These are phyloP conservation scores for Cucurbita pepo DNA, from an alignment of 306 rosid species.

Conservation along the genomic window DNA sequence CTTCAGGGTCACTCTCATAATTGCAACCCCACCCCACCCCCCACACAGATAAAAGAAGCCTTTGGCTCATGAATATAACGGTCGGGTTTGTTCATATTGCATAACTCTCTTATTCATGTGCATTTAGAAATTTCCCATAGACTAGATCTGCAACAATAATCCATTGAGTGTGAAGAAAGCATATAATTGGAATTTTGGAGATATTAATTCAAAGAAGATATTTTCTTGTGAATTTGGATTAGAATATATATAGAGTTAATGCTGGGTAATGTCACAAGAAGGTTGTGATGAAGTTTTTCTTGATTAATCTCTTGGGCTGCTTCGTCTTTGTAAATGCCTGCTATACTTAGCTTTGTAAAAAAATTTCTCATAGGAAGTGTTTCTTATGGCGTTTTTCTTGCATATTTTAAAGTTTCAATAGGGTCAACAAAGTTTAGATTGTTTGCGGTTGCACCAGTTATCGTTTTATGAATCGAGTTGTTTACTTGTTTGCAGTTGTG, in stretches of 20 bases:
- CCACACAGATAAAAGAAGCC: background rate
- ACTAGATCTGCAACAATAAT: background rate
- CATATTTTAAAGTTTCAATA: background rate
- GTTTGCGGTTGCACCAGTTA: background rate
- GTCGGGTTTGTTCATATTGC: background rate
- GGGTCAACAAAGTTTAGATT: background rate
- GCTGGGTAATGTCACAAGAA: background rate
- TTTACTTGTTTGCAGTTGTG: slow-evolving; percentile 24
- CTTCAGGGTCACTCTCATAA: background rate
- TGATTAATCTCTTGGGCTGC: background rate
- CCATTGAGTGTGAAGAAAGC: background rate
- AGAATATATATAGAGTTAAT: background rate
- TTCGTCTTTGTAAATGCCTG: background rate
- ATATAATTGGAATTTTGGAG: background rate
- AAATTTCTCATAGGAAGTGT: background rate
- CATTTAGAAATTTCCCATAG: background rate
- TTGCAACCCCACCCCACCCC: background rate
- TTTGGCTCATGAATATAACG: background rate
- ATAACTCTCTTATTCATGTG: background rate
- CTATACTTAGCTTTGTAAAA: background rate
- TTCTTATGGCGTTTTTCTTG: background rate
- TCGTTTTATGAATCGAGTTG: background rate
- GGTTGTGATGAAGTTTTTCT: background rate
- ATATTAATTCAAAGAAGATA: background rate
- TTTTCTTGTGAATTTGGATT: background rate